These are phyloP conservation scores for Staphylotrichum tortipilum DNA, from an alignment of 495 filamentous ascomycete genomes.

Conservation along the genomic window DNA sequence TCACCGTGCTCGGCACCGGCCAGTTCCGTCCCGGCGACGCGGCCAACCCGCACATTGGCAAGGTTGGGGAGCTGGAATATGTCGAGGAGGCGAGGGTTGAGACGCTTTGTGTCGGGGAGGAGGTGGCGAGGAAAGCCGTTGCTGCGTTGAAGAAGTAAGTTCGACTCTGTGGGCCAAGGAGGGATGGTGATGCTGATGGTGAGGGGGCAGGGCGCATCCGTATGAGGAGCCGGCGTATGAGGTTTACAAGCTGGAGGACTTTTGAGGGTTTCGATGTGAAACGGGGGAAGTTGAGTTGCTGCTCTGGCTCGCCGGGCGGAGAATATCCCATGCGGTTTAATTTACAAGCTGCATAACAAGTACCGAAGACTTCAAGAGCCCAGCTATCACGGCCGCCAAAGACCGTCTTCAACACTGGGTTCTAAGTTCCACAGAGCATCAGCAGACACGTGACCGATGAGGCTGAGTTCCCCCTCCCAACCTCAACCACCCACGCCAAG, in stretches of 20 bases:
- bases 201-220: slow-evolving; percentile 52
- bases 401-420: no score
- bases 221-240: slow-evolving; percentile 72
- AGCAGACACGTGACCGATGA: no score
- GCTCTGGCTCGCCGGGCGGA: no score
- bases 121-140: slow-evolving; percentile 38
- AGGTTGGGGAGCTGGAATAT: slow-evolving; percentile 40
- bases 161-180: no score
- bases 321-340: no score
- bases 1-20: slow-evolving; percentile 44
- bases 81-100: slow-evolving; percentile 46
- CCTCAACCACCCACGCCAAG: no score
- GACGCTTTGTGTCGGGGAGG: slow-evolving; percentile 41
- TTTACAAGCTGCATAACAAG: no score
- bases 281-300: no score
- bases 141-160: slow-evolving; percentile 54
- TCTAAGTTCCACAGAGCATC: no score
- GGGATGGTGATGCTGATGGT: neutral
- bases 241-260: slow-evolving; percentile 64
- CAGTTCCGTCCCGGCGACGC: slow-evolving; percentile 44
- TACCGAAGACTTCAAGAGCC: no score
- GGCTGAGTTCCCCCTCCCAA: no score
- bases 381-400: no score
- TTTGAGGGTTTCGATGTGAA: slow-evolving; percentile 31
- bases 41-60: slow-evolving; percentile 53